Percentiles rank a stretch among this genome's conserved stretches.
phyloP scores from a whole-genome alignment of 2,329 filamentous ascomycete species.

The Dactylella cylindrospora region DNA sequence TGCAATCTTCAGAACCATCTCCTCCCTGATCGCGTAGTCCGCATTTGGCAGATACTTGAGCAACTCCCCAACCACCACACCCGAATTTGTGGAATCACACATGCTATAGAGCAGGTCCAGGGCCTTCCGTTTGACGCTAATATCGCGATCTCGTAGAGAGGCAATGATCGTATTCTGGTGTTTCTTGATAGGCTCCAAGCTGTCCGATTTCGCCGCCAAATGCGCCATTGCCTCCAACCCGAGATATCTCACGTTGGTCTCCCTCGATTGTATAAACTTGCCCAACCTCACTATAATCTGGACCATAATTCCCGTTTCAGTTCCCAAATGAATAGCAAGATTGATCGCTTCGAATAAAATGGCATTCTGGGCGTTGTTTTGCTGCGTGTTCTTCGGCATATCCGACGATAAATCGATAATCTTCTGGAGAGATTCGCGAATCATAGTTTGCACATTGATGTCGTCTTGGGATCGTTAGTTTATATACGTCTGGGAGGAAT shows the following conservation, averaged over 20 bases:
- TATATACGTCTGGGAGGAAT: constrained; percentile 4
- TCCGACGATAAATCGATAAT: constrained; percentile 91
- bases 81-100: constrained; percentile 94
- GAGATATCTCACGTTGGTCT: constrained; percentile 95
- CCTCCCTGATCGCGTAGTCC: constrained; percentile 95
- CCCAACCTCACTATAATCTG: constrained; percentile 89
- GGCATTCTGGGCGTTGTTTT: constrained; percentile 98
- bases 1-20: constrained; percentile 98
- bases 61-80: constrained; percentile 88
- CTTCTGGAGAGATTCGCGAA: constrained; percentile 85
- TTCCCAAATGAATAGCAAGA: constrained; percentile 94
- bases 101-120: constrained; percentile 98
- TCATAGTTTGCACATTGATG: constrained; percentile 84
- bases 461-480: constrained; percentile 65
- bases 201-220: constrained; percentile 88
- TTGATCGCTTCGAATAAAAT: constrained; percentile 98
- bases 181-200: constrained; percentile 94
- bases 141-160: constrained; percentile 90
- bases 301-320: constrained; percentile 90
- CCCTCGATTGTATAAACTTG: constrained; percentile 92
- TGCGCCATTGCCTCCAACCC: constrained; percentile 98
- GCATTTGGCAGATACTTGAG: constrained; percentile 92
- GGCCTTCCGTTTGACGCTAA: constrained; percentile 93
- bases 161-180: constrained; percentile 95
- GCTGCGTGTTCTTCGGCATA: constrained; percentile 95